These are phyloP conservation scores for Globisporangium ultimum DNA, from an alignment of 352 stramenopile genomes.

Conservation along the genomic window DNA sequence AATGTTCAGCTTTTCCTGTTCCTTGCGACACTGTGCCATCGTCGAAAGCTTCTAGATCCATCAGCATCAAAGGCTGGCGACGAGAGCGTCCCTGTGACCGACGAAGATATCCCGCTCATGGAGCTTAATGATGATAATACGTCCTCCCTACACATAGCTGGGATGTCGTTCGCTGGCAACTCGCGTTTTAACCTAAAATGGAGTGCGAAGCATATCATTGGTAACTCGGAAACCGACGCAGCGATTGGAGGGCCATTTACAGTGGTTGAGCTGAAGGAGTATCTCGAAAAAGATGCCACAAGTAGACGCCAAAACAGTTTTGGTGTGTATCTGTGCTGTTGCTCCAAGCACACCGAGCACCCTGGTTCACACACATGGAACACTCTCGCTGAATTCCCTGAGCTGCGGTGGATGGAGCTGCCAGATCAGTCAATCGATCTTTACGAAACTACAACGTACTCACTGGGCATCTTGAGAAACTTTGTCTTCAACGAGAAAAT, in stretches of 20 bases:
- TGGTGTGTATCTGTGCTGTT: constrained; percentile 62
- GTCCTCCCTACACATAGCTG: constrained; percentile 64
- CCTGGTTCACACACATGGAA: constrained; percentile 49
- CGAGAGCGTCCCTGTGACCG: constrained; percentile 10
- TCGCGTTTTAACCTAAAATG: constrained; percentile 66
- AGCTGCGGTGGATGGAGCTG: constrained; percentile 81
- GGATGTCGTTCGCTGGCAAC: constrained; percentile 55
- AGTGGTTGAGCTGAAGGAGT: constrained; percentile 51
- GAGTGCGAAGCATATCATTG: constrained; percentile 39
- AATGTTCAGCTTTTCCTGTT: constrained; percentile 62
- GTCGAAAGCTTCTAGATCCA: constrained; percentile 12
- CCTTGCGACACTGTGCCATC: constrained; percentile 60
- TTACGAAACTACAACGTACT: constrained; percentile 32
- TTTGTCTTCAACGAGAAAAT: constrained; percentile 57
- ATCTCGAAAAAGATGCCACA: constrained; percentile 38
- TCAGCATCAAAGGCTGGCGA: background rate
- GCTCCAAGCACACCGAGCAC: constrained; percentile 43
- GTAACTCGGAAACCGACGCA: constrained; percentile 15
- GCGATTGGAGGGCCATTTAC: constrained; percentile 45
- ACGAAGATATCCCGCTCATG: constrained; percentile 69
- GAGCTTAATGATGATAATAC: constrained; percentile 42
- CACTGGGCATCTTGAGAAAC: constrained; percentile 59
- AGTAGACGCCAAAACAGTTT: constrained; percentile 31
- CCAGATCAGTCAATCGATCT: constrained; percentile 59
- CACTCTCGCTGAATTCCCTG: constrained; percentile 53